These are phyloP conservation scores for Daedaleopsis sinensis DNA, from an alignment of 768 basidiomycete genomes.

Conservation along the genomic window DNA sequence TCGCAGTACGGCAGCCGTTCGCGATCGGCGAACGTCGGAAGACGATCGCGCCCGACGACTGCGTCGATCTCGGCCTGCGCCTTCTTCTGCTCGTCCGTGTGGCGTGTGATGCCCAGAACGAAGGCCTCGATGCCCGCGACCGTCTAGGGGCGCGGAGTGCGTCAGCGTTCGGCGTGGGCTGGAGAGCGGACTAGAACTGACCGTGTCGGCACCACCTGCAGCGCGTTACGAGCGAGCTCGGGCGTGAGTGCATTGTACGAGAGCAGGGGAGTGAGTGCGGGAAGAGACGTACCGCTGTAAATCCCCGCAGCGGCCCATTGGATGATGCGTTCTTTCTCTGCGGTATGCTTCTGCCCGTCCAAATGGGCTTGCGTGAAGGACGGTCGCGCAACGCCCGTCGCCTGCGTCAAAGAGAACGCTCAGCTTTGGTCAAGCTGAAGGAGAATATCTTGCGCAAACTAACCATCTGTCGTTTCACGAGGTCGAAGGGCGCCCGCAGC, in stretches of 20 bases:
- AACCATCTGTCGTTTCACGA: conserved; percentile 37
- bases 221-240: not conserved
- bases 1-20: conserved; percentile 18
- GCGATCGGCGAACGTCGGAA: conserved; percentile 46
- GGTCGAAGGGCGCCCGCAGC: conserved; percentile 32
- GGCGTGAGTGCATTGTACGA: conserved; percentile 27
- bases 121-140: conserved; percentile 21
- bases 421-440: not conserved
- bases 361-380: conserved; percentile 64
- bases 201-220: conserved; percentile 38
- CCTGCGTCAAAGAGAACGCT: conserved; percentile 37
- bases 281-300: conserved; percentile 37
- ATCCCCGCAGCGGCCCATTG: conserved; percentile 55
- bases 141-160: conserved; percentile 23
- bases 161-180: not conserved
- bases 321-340: conserved; percentile 60
- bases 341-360: conserved; percentile 47
- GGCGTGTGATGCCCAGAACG: conserved; percentile 35
- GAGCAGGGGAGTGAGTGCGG: not conserved
- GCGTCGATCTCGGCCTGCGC: conserved; percentile 41
- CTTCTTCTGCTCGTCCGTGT: conserved; percentile 37
- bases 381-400: conserved; percentile 52
- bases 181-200: conserved; percentile 20
- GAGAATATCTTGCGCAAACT: not conserved
- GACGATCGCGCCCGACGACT: conserved; percentile 33